phyloP scores from a whole-genome alignment of 768 basidiomycete species.

The Termitomyces sp. region DNA sequence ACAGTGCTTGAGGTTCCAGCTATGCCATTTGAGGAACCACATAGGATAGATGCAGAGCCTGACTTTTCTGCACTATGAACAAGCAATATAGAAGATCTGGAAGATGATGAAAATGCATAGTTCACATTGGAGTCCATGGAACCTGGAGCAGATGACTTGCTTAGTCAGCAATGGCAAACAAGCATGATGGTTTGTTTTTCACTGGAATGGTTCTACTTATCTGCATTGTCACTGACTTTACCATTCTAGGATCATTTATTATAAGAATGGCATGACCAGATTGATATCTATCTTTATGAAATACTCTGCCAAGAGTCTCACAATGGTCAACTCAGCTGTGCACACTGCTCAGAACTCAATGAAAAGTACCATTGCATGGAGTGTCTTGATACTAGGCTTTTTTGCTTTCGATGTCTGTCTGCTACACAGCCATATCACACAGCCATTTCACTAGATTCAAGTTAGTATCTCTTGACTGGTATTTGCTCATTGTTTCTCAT shows the following conservation, averaged over 20 bases:
- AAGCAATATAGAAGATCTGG: neutral
- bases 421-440: neutral
- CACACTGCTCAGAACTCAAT: neutral
- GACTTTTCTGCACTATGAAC: neutral
- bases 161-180: neutral
- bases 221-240: neutral
- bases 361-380: neutral
- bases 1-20: too few species aligned
- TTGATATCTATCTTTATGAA: neutral
- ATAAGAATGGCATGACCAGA: neutral
- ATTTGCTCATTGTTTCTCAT: too few species aligned
- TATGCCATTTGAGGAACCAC: too few species aligned
- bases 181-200: neutral
- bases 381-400: neutral
- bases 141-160: neutral
- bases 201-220: neutral
- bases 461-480: neutral
- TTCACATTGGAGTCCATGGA: neutral
- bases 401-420: neutral
- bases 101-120: neutral
- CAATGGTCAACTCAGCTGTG: neutral
- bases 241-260: neutral
- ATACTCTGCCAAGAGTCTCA: neutral
- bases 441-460: neutral
- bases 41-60: neutral